Evolutionary conservation across 139 green algal genomes (phyloP), one percentile per base, ranked within the genome.

Genomic region (Ostreobium quekettii): DNA sequence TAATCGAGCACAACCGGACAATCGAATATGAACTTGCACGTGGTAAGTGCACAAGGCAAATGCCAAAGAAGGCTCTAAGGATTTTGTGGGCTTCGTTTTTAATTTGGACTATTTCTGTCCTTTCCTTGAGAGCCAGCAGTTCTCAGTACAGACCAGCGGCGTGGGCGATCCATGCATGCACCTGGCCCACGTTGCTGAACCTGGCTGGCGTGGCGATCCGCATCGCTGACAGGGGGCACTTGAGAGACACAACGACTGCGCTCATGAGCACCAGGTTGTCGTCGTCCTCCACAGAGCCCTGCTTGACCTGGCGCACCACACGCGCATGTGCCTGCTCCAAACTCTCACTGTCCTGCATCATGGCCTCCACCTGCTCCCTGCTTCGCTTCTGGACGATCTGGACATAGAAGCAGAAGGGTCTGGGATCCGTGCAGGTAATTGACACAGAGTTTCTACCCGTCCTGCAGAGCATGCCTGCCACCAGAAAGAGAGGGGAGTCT

Each of bases 121-220:
- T n/a, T n/a, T n/a, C n/a, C n/a, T n/a, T n/a, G n/a, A n/a, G n/a
- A n/a, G n/a, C n/a, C n/a, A n/a, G n/a, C n/a, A n/a, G n/a, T n/a
- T n/a, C n/a, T n/a, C n/a, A n/a, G n/a, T n/a, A n/a, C n/a, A n/a
- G n/a, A n/a, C n/a, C n/a, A n/a, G n/a, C n/a, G n/a, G n/a, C n/a
- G n/a, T n/a, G n/a, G n/a, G n/a, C n/a, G n/a, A n/a, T n/a, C n/a
- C n/a, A n/a, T n/a, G n/a, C n/a, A n/a, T n/a, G n/a, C n/a, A n/a
- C n/a, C n/a, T n/a, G 19, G 53, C 53, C 61, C 1, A 72, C 57
- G 33, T 75, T 67, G 1, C 31, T 31, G 35, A 79, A 89, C 28
- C 80, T 71, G 2, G 65, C 84, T 5, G 86, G 80, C 6, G 67
- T 82, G 24, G 39, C 37, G 24, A 93, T 80, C 56, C 86, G 81